Percentiles rank a stretch among this genome's conserved stretches.
phyloP scores from a whole-genome alignment of 164 flowering plant genomes.

The Buxus sempervirens region DNA sequence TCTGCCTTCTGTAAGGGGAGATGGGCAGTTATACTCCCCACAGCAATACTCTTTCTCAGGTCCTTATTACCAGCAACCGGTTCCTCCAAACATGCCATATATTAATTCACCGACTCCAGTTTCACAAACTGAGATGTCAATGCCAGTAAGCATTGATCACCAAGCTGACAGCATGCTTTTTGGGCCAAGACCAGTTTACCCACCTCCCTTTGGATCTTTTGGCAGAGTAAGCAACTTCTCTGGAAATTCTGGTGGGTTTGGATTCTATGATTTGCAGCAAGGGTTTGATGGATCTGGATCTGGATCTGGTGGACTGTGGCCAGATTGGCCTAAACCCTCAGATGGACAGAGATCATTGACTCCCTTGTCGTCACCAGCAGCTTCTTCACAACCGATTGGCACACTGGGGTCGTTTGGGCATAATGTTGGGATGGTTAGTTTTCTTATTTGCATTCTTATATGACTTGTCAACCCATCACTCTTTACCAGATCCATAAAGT shows the following conservation, averaged over 20 bases:
- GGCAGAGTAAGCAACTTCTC: constrained; percentile 49
- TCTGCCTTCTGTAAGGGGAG: constrained; percentile 55
- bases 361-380: constrained; percentile 57
- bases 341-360: constrained; percentile 63
- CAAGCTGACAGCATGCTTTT: constrained; percentile 50
- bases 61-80: constrained; percentile 67
- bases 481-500: too few relatives aligned
- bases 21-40: constrained; percentile 47
- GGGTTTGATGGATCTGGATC: constrained; percentile 67
- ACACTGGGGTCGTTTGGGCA: constrained; percentile 61
- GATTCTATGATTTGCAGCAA: constrained; percentile 54
- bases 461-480: too few relatives aligned
- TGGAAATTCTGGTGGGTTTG: constrained; percentile 42
- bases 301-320: constrained; percentile 63
- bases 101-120: constrained; percentile 54
- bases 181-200: constrained; percentile 64
- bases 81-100: constrained; percentile 60
- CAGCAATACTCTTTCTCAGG: constrained; percentile 61
- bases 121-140: constrained; percentile 61
- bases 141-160: constrained; percentile 43
- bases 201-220: constrained; percentile 47
- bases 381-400: constrained; percentile 63
- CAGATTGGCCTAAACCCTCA: constrained; percentile 64
- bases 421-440: constrained; percentile 51
- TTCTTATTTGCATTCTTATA: constrained; percentile 5